These are phyloP conservation scores for Scutellaria minor DNA, from an alignment of 257 asterid genomes.

Conservation along the genomic window DNA sequence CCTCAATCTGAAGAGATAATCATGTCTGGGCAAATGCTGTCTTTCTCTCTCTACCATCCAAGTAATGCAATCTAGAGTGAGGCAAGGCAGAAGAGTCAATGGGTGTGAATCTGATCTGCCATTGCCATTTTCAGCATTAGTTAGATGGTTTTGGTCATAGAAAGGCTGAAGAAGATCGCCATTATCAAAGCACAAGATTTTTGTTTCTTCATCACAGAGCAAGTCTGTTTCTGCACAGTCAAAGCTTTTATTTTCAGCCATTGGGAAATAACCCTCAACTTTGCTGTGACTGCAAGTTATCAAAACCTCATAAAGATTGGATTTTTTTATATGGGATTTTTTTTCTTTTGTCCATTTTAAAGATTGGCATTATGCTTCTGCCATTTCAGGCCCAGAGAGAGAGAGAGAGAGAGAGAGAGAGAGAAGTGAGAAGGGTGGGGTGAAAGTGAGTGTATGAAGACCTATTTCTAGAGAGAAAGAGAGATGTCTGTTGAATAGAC, in stretches of 20 bases:
- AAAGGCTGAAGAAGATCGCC: constrained; percentile 37
- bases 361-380: constrained; percentile 41
- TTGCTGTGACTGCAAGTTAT: constrained; percentile 38
- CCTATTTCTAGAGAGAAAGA: constrained; percentile 33
- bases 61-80: constrained; percentile 51
- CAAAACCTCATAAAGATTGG: constrained; percentile 46
- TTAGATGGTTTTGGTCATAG: constrained; percentile 38
- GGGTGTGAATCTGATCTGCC: constrained; percentile 53
- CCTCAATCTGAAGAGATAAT: constrained; percentile 73
- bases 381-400: constrained; percentile 38
- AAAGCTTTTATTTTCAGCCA: constrained; percentile 52
- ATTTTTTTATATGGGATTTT: constrained; percentile 39
- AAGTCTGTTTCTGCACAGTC: constrained; percentile 48
- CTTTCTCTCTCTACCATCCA: constrained; percentile 66
- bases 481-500: constrained; percentile 40
- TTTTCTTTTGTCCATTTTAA: constrained; percentile 36
- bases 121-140: constrained; percentile 36
- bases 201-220: constrained; percentile 57
- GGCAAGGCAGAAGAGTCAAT: constrained; percentile 46
- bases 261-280: constrained; percentile 35
- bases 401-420: constrained; percentile 24
- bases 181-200: constrained; percentile 48
- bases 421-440: background rate
- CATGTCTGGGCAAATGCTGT: constrained; percentile 56
- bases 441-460: constrained; percentile 31